A percentile compares a stretch with the other conserved stretches of the same genome.
These are phyloP conservation scores for Xylariaceae sp. DNA, from an alignment of 2,329 filamentous ascomycete species.

Conservation along the genomic window DNA sequence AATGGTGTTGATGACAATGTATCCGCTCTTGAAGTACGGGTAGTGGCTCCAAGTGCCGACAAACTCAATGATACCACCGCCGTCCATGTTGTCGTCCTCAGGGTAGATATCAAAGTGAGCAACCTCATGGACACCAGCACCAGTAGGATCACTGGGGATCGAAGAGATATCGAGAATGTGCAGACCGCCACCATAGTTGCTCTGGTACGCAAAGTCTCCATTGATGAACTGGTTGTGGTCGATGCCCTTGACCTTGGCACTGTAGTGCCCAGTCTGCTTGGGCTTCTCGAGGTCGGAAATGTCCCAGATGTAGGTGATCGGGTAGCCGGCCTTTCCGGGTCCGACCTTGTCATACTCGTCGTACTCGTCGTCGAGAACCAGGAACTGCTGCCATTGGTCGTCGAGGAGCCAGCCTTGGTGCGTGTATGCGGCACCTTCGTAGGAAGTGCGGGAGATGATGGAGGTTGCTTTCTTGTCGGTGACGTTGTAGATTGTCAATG, in stretches of 20 bases:
- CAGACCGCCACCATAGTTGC: constrained; percentile 41
- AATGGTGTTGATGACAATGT: constrained; percentile 43
- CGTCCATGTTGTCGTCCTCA: constrained; percentile 38
- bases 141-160: constrained; percentile 30
- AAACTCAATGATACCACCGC: constrained; percentile 33
- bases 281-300: constrained; percentile 37
- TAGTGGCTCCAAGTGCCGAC: constrained; percentile 40
- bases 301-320: constrained; percentile 45
- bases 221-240: constrained; percentile 42
- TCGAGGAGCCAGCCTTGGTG: constrained; percentile 50
- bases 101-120: constrained; percentile 44
- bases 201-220: constrained; percentile 38
- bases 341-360: constrained; percentile 40
- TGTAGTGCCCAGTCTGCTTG: constrained; percentile 38
- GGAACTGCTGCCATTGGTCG: constrained; percentile 32
- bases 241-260: constrained; percentile 35
- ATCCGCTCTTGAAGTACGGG: constrained; percentile 39
- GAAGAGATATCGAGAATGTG: constrained; percentile 33
- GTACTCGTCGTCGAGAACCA: constrained; percentile 45
- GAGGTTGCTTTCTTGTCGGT: constrained; percentile 39
- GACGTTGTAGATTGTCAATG: constrained; percentile 46
- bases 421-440: constrained; percentile 49
- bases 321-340: constrained; percentile 33
- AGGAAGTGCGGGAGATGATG: constrained; percentile 47
- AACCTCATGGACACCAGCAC: constrained; percentile 33